Base-by-base conservation (phyloP, 2,329 filamentous ascomycete species). In the Cercospora sesami region DNA sequence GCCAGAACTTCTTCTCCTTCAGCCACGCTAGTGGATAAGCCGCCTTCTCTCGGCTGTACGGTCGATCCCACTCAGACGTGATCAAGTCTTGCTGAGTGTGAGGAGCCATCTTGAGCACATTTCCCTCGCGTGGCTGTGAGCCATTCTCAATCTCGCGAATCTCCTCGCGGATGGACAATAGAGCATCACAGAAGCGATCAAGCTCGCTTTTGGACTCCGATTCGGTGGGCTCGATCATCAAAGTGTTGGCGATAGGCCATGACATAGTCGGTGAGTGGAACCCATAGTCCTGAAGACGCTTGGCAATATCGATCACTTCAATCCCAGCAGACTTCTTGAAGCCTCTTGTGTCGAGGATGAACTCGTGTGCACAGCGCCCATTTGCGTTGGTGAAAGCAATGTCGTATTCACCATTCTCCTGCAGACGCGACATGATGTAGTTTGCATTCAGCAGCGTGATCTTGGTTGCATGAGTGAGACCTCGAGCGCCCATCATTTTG, bases 201-300 rank as follows among this genome's bases (percentile, higher is more conserved):
- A 98, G 87, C 83, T 98, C 94, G 70, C 90, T 90, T 79, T 95
- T 94, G 80, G 88, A 92, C 84, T 98, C 94, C 14, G 90, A 94
- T 82, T 97, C 94, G 0, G 94, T 98, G 2, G 94, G 94, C 83
- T 98, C 94, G 73, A 98, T 96, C 94, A 98, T 98, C 55, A 98
- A 87, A 0, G 94, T 97, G 81, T 96, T 96, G 63, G 92, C 87
- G 2, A 98, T 93, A 1, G 94, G 94, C 92, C 92, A 97, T 78
- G 90, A 93, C 94, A 98, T 97, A 63, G 94, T 98, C 0, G 94
- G 94, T 1, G 94, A 92, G 80, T 98, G 94, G 87, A 98, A 98
- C 51, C 94, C 94, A 78, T 96, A 98, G 79, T 98, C 94, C 81
- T 97, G 94, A 21, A 98, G 88, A 71, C 94, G 92, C 86, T 98